These are phyloP conservation scores for Vicia faba DNA, from an alignment of 306 rosid genomes.

Conservation along the genomic window DNA sequence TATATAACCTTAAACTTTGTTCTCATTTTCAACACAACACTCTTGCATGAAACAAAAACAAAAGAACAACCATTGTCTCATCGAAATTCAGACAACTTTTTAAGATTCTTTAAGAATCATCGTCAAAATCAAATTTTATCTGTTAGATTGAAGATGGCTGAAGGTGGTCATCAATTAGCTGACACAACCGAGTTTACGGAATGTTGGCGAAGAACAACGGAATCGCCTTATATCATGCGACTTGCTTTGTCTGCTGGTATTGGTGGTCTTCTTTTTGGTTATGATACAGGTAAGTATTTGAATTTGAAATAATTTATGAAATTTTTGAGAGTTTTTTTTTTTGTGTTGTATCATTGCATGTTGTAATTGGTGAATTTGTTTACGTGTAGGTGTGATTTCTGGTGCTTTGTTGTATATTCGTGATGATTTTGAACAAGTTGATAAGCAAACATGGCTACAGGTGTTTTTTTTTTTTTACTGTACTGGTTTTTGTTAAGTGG, in stretches of 20 bases:
- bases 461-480: slow-evolving; percentile 27
- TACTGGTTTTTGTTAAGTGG: background rate
- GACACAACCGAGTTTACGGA: slow-evolving; percentile 59
- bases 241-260: slow-evolving; percentile 87
- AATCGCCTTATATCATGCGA: slow-evolving; percentile 72
- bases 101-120: background rate
- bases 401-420: slow-evolving; percentile 86
- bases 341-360: background rate
- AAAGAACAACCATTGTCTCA: too few species aligned
- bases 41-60: too few species aligned
- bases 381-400: slow-evolving; percentile 73
- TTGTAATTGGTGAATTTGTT: background rate
- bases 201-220: slow-evolving; percentile 63
- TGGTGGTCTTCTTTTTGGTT: slow-evolving; percentile 88
- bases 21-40: too few species aligned
- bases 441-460: slow-evolving; percentile 81
- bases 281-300: slow-evolving; percentile 60
- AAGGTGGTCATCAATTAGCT: slow-evolving; percentile 43
- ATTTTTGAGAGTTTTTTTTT: too few species aligned
- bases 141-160: slow-evolving; percentile 37
- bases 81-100: too few species aligned
- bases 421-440: slow-evolving; percentile 63
- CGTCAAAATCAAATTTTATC: background rate
- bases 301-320: too few species aligned
- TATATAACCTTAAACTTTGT: too few species aligned